Conservation (phyloP, 202 grass and related monocot genomes). For the Elaeis oleifera region DNA sequence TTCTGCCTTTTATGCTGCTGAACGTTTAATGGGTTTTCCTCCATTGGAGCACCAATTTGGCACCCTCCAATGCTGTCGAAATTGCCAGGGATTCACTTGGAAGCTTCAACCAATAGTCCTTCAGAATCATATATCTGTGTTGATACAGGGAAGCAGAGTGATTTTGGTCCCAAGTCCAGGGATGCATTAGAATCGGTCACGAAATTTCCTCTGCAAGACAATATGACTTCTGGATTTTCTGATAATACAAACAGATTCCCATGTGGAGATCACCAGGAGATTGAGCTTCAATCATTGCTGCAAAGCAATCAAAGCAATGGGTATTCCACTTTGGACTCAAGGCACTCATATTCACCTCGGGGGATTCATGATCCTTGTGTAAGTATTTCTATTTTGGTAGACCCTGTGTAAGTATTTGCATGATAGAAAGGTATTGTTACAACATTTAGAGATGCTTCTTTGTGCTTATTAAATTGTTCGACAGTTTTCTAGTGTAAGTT, state of each 20-base stretch:
- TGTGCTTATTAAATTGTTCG: not conserved
- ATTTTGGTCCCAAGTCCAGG: constrained; percentile 15
- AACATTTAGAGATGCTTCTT: not conserved
- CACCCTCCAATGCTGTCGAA: not conserved
- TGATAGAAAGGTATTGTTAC: no score
- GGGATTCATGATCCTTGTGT: constrained; percentile 5
- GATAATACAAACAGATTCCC: not conserved
- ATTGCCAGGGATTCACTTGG: constrained; percentile 20
- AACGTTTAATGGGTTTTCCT: constrained; percentile 44
- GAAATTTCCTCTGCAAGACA: constrained; percentile 6
- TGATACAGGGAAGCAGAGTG: constrained; percentile 35
- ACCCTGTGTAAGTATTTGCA: no score
- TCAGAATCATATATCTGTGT: constrained; percentile 23
- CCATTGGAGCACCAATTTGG: constrained; percentile 34
- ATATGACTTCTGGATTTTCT: constrained; percentile 7
- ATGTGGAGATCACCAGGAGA: not conserved
- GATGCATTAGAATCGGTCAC: constrained; percentile 9
- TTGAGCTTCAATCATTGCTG: not conserved
- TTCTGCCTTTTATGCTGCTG: constrained; percentile 47
- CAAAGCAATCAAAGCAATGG: not conserved
- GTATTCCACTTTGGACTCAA: not conserved
- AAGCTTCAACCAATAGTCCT: constrained; percentile 12
- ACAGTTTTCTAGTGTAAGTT: not conserved
- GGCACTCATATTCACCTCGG: not conserved
- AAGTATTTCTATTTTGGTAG: not conserved